Evolutionary conservation across 1,284 basidiomycete species (phyloP), one percentile per base, ranked within the genome.

Genomic region (Exsudoporus floridanus): DNA sequence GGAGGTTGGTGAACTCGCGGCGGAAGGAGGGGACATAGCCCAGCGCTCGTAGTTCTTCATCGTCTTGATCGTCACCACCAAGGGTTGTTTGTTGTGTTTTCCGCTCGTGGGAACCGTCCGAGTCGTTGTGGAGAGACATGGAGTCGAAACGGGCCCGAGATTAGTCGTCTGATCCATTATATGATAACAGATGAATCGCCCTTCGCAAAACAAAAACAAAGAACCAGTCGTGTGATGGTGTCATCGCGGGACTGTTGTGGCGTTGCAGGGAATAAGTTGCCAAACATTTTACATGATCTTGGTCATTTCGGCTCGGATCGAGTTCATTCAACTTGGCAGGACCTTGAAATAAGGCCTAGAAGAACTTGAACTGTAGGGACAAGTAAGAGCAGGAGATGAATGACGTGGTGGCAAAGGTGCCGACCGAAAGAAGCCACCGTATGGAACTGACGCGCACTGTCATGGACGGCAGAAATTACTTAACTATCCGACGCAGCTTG

Each of bases 21-120:
- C 81, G 84, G 75, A 92, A 92, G 19, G 86, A 87, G 25, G 88
- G 88, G 58, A 80, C 79, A 63, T 90, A 90, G 30, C 88, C 88
- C 66, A 89, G 67, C 14, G 83, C 83, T 48, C 82, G 74, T 33
- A 90, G 77, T 62, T 83, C 80, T 57, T 74, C 77, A 68, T 90
- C 84, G 62, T 90, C 88, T 21, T 57, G 19, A 1, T 44, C 45
- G 25, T 44, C 40, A n/a, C 43, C 16, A 9, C 5, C 21, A 21
- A 4, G 18, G 28, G 39, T 14, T 7, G 18, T 28, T 16, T 45
- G 52, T 16, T 52, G 49, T 1, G 23, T 28, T 31, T 36, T 41
- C 27, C 3, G 43, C 10, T 43, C 46, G 31, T 18, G 13, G n/a
- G 39, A n/a, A 30, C 3, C 3, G 43, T 38, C 28, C 12, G 28